These are phyloP conservation scores for Volutella citrinella DNA, from an alignment of 2,329 filamentous ascomycete genomes.

Conservation along the genomic window DNA sequence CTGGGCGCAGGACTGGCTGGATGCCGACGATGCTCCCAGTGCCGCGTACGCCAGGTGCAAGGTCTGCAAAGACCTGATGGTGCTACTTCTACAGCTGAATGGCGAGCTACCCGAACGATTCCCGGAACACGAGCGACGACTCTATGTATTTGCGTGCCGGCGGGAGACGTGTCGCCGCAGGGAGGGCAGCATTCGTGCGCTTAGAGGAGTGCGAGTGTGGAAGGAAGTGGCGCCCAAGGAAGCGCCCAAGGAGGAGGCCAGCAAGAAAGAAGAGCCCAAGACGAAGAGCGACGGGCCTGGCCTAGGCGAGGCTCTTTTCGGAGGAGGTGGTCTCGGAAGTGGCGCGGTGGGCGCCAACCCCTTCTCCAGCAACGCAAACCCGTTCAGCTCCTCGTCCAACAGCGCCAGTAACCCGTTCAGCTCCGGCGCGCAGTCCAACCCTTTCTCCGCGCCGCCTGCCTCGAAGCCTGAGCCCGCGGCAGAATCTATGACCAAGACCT, in stretches of 20 bases:
- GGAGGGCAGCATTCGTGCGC: conserved; percentile 72
- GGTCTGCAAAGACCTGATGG: conserved; percentile 80
- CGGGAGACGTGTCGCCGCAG: conserved; percentile 77
- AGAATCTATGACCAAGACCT: conserved; percentile 53
- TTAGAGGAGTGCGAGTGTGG: conserved; percentile 65
- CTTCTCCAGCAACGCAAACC: conserved; percentile 54
- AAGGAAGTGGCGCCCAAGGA: conserved; percentile 32
- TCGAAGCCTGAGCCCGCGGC: conserved; percentile 19
- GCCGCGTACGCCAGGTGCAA: conserved; percentile 80
- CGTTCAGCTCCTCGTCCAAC: conserved; percentile 37
- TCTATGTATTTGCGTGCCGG: conserved; percentile 84
- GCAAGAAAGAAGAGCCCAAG: conserved; percentile 31
- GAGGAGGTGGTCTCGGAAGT: conserved; percentile 49
- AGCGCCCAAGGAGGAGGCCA: conserved; percentile 27
- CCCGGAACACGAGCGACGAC: conserved; percentile 77
- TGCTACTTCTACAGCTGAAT: conserved; percentile 84
- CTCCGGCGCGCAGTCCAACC: conserved; percentile 22
- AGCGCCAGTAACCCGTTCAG: conserved; percentile 29
- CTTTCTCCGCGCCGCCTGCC: conserved; percentile 34
- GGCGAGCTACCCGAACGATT: conserved; percentile 85
- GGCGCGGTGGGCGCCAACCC: conserved; percentile 49
- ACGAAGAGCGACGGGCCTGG: conserved; percentile 37
- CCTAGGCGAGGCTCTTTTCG: conserved; percentile 69
- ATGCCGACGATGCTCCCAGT: conserved; percentile 66
- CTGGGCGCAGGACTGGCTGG: conserved; percentile 72